Percentiles rank a stretch among this genome's conserved stretches.
These are phyloP conservation scores for Cadophora malorum DNA, from an alignment of 2,329 filamentous ascomycete species.

Conservation along the genomic window DNA sequence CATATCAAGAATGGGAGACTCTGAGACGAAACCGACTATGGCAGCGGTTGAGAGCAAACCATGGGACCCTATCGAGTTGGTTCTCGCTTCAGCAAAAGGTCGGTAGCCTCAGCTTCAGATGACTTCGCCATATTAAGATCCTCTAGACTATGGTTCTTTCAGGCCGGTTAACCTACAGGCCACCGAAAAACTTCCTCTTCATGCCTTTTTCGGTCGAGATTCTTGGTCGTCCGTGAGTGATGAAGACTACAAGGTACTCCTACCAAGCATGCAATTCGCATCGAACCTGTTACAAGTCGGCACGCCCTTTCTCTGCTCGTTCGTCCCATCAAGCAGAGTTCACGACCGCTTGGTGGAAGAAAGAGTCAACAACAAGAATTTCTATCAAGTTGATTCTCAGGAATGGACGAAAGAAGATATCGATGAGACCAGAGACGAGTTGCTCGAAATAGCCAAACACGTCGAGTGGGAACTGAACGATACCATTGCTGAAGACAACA, in stretches of 20 bases:
- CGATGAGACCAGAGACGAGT: slow-evolving; percentile 27
- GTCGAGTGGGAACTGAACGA: slow-evolving; percentile 38
- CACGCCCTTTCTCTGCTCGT: slow-evolving; percentile 37
- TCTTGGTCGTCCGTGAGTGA: slow-evolving; percentile 32
- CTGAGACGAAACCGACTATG: not conserved
- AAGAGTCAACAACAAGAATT: not conserved
- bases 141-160: slow-evolving; percentile 21
- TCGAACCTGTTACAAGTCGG: slow-evolving; percentile 35
- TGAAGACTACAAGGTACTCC: slow-evolving; percentile 35
- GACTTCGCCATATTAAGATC: not conserved
- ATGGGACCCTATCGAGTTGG: not conserved
- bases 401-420: slow-evolving; percentile 18
- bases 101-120: not conserved
- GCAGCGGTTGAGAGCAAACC: not conserved
- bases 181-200: slow-evolving; percentile 15
- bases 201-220: slow-evolving; percentile 32
- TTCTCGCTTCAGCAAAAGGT: slow-evolving; percentile 12
- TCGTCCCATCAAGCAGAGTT: slow-evolving; percentile 34
- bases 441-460: slow-evolving; percentile 32
- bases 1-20: not conserved
- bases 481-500: slow-evolving; percentile 28
- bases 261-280: slow-evolving; percentile 40
- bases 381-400: slow-evolving; percentile 12
- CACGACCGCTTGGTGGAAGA: slow-evolving; percentile 9
- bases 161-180: slow-evolving; percentile 23